Evolutionary conservation across 208 protist species (phyloP).

Genomic region (Trypanosoma brucei): DNA sequence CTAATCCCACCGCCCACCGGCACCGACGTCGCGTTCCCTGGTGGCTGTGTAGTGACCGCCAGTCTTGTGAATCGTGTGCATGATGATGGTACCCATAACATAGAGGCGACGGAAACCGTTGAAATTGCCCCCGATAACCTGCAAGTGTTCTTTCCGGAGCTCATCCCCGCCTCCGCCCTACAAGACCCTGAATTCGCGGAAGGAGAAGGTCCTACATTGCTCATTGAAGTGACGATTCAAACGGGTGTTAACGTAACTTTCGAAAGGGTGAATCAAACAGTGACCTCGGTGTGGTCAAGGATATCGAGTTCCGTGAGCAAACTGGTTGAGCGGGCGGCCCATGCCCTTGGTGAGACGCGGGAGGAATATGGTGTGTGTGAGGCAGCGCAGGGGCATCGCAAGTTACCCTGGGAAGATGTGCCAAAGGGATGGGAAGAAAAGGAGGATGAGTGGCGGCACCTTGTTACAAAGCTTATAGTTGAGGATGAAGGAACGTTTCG

Average conservation of each 20-base stretch:
- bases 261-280: conserved; percentile 47
- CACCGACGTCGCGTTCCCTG: conserved; percentile 26
- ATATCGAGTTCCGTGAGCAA: conserved; percentile 47
- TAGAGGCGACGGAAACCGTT: conserved; percentile 24
- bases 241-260: conserved; percentile 57
- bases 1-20: conserved; percentile 48
- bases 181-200: conserved; percentile 30
- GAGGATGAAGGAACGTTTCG: conserved; percentile 59
- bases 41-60: conserved; percentile 46
- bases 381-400: conserved; percentile 2
- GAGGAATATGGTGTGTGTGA: conserved; percentile 21
- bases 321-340: conserved; percentile 37
- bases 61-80: conserved; percentile 31
- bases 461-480: conserved; percentile 40
- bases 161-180: conserved; percentile 36
- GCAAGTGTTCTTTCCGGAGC: conserved; percentile 51
- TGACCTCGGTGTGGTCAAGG: conserved; percentile 55
- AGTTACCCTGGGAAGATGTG: conserved; percentile 52
- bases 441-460: conserved; percentile 45
- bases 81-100: conserved; percentile 14
- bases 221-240: conserved; percentile 49
- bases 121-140: conserved; percentile 22
- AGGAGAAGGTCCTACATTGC: conserved; percentile 25
- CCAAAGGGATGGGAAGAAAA: conserved; percentile 53
- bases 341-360: conserved; percentile 42